Evolutionary conservation across 75 land plant genomes (phyloP).

Genomic region (Pinus tabuliformis): DNA sequence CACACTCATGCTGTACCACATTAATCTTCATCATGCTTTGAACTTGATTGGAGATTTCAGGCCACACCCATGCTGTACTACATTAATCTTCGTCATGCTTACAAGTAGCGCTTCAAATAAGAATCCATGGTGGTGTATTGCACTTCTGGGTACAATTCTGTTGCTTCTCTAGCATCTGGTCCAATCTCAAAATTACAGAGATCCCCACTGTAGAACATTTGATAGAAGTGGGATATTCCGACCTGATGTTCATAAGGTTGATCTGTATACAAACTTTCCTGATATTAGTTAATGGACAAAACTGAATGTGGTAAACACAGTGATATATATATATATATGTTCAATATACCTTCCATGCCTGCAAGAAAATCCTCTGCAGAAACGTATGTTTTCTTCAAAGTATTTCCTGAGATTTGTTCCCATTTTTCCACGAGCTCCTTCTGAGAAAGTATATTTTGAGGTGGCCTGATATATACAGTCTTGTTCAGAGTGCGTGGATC

Average conservation of each 20-base stretch:
- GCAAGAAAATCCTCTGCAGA: slow-evolving; percentile 26
- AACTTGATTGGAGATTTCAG: too few relatives aligned
- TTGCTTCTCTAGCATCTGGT: slow-evolving; percentile 12
- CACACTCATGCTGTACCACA: too few relatives aligned
- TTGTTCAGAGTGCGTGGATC: slow-evolving; percentile 42
- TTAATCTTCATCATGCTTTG: too few relatives aligned
- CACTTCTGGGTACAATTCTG: neutral
- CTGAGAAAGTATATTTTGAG: slow-evolving; percentile 28
- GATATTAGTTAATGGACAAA: too few relatives aligned
- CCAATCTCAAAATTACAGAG: slow-evolving; percentile 21
- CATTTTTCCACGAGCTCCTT: slow-evolving; percentile 34
- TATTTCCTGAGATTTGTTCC: slow-evolving; percentile 49
- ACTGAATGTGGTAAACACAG: too few relatives aligned
- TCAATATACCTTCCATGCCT: slow-evolving; percentile 1
- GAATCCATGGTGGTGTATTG: too few relatives aligned
- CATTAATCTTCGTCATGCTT: too few relatives aligned
- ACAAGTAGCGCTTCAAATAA: neutral
- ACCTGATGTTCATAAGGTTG: slow-evolving; percentile 3
- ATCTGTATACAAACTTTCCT: neutral
- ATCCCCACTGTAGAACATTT: slow-evolving; percentile 18
- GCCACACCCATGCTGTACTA: too few relatives aligned
- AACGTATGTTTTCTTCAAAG: slow-evolving; percentile 31
- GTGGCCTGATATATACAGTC: slow-evolving; percentile 32
- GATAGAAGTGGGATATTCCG: slow-evolving; percentile 13
- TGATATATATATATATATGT: neutral